Percentiles rank a stretch among this genome's conserved stretches.
These are phyloP conservation scores for Salix koriyanagi DNA, from an alignment of 345 rosid species.

Conservation along the genomic window DNA sequence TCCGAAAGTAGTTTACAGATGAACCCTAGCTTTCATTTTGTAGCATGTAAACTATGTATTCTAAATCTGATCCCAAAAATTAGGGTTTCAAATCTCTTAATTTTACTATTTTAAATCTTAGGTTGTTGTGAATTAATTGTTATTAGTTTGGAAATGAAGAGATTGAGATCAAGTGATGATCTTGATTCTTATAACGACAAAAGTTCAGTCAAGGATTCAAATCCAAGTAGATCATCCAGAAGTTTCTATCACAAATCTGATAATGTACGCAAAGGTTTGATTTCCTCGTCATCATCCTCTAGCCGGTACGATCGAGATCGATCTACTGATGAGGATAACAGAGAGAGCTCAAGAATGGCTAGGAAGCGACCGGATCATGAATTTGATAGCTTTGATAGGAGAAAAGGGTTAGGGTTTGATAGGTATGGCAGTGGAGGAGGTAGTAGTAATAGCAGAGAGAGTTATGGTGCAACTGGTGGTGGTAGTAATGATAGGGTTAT, in stretches of 20 bases:
- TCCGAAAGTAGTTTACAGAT: not conserved
- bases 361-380: conserved; percentile 67
- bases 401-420: conserved; percentile 53
- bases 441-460: conserved; percentile 23
- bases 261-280: conserved; percentile 46
- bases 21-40: not conserved
- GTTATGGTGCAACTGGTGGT: conserved; percentile 15
- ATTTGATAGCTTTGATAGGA: conserved; percentile 54
- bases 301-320: conserved; percentile 66
- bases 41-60: not conserved
- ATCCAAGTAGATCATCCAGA: conserved; percentile 51
- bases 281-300: conserved; percentile 44
- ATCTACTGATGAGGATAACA: conserved; percentile 37
- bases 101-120: not conserved
- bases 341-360: conserved; percentile 42
- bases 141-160: conserved; percentile 45
- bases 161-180: conserved; percentile 81
- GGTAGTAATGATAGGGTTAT: conserved; percentile 22
- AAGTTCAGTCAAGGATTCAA: conserved; percentile 38
- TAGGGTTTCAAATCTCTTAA: conserved; percentile 3
- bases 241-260: conserved; percentile 51
- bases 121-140: not conserved
- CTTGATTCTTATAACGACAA: conserved; percentile 56
- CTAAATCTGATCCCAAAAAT: not conserved
- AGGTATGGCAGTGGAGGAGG: conserved; percentile 45